Evolutionary conservation across 1,284 basidiomycete species (phyloP), one percentile per base, ranked within the genome.

Genomic region (Ustilago crameri): DNA sequence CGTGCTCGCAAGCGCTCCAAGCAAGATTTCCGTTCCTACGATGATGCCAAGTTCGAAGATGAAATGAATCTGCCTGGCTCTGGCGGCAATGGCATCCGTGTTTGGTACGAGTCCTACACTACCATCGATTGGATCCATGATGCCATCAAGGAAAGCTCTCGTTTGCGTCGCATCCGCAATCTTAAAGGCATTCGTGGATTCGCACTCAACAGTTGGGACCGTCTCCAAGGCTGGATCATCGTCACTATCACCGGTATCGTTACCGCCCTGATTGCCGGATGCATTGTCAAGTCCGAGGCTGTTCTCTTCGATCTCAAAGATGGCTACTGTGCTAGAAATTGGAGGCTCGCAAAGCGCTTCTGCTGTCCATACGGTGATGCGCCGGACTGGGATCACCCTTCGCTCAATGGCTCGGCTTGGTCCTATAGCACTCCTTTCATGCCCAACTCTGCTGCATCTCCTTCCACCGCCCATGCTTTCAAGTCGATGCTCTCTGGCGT

Each of bases 251-350:
- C 87, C 30, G 78, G 78, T 48, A 54, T 79, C 42, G 18, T 78
- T 48, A 76, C 73, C 20, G 76, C 78, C 17, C 50, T 79, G 48
- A 86, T 92, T 35, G 95, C 95, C 0, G 97, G 93, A 82, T 84
- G 91, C 51, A 91, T 98, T 74, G 89, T 95, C 38, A 89, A 92
- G 27, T 87, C 88, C 57, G 95, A 98, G 81, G 91, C 93, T 82
- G 90, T 90, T 86, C 85, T 98, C n/a, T 98, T 97, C 79, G 93
- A 96, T 82, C 83, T 91, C 71, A 98, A 98, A 84, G 92, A 93
- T 55, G 95, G 95, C 0, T 93, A 91, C 82, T 98, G 95, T 83
- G 79, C 81, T 2, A 83, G 84, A 0, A 86, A 87, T 2, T 91
- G 91, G 90, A 90, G 88, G 84, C 90, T 88, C 57, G 89, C 93